Evolutionary conservation across 768 basidiomycete species (phyloP), one percentile per base, ranked within the genome.

Genomic region (Mycena indigotica): DNA sequence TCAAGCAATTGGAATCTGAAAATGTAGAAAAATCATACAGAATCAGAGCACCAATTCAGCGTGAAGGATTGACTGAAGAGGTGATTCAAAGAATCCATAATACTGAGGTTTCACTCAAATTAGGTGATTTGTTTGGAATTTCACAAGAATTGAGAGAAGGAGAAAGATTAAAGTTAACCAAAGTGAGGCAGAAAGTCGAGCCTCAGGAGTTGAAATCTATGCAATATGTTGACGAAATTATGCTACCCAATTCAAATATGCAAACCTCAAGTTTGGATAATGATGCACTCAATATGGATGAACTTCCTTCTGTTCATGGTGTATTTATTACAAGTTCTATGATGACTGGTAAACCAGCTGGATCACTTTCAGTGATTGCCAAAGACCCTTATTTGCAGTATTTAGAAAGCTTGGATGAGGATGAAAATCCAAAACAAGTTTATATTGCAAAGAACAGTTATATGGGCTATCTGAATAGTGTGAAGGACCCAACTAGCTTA

Each of bases 361-460:
- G 46, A 13, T 24, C 24, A 5, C 8, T 48, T 8, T 15, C n/a
- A n/a, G 26, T 48, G 5, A n/a, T n/a, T n/a, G n/a, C n/a, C n/a
- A 5, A 28, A n/a, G 53, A 55, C 30, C 41, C 45, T 19, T 32
- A 38, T 17, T n/a, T 44, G 30, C 53, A 55, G 29, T 55, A 55
- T 24, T 24, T 45, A 5, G 41, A 44, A 28, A 48, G 40, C 30
- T 26, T 55, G 16, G 16, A 39, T 8, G 41, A 44, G 4, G 53
- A 23, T 16, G 30, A 55, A 25, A 4, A 23, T 28, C 40, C 53
- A 24, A 55, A 48, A 23, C n/a, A n/a, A n/a, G n/a, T n/a, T n/a
- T n/a, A n/a, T n/a, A n/a, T n/a, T n/a, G n/a, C n/a, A n/a, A n/a
- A n/a, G n/a, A n/a, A n/a, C n/a, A n/a, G n/a, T n/a, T n/a, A n/a